Conservation (phyloP, 176 grass and related monocot species). For the Triticum timopheevii region DNA sequence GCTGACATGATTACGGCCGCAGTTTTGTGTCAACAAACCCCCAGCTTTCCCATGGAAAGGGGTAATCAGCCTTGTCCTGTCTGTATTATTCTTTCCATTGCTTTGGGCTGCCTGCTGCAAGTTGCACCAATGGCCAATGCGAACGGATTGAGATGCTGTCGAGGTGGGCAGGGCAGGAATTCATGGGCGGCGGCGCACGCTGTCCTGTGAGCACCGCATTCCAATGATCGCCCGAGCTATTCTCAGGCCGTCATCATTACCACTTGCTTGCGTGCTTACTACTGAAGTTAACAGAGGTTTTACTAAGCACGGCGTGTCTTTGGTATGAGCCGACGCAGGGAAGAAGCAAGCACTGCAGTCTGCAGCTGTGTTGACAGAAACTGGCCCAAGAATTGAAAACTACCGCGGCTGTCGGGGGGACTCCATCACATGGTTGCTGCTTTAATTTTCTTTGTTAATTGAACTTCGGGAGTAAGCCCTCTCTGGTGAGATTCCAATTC, state of each 20-base stretch:
- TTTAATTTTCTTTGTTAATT: background rate
- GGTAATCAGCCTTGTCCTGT: constrained; percentile 25
- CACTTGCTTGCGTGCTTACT: background rate
- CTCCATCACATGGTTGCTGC: background rate
- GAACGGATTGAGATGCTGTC: constrained; percentile 33
- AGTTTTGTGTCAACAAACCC: constrained; percentile 27
- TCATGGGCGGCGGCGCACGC: constrained; percentile 35
- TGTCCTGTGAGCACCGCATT: constrained; percentile 10
- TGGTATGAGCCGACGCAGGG: background rate
- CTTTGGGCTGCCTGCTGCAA: background rate
- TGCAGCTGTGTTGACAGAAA: background rate
- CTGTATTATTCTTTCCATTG: background rate
- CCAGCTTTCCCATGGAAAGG: background rate
- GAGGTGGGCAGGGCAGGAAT: constrained; percentile 19
- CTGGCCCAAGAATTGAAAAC: background rate
- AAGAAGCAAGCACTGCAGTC: background rate
- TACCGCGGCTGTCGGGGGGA: background rate
- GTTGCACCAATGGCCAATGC: background rate
- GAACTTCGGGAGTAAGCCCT: background rate
- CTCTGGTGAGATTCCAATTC: constrained; percentile 3
- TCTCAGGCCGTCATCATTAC: constrained; percentile 9
- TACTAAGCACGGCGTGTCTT: constrained; percentile 6
- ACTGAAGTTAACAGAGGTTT: background rate
- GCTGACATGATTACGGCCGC: constrained; percentile 42
- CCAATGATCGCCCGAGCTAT: constrained; percentile 27